Base-by-base conservation (phyloP, 164 flowering plant genomes). In the Malania oleifera region DNA sequence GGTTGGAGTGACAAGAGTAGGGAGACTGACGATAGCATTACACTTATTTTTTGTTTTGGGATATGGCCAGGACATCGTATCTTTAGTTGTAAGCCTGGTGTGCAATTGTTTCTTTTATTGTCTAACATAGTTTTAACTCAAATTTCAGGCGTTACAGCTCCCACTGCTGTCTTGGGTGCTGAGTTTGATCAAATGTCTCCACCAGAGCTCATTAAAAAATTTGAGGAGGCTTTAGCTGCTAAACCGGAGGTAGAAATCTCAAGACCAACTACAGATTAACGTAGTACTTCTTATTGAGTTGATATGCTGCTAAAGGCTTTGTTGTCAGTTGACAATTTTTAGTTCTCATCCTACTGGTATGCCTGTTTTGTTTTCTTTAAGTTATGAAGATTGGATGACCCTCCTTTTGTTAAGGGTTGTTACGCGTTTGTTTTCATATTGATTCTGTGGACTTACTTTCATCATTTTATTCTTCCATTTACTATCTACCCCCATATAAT, bases 81-180 rank as follows among this genome's bases (percentile, higher is more conserved):
- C n/a, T 39, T 14, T 7, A 2, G 43, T 43, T 8, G 29, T 52
- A 18, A 25, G 31, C 41, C 25, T 20, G 39, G 40, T 26, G 18
- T 5, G 27, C n/a, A 50, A 26, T 27, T 25, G 53, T 11, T 17
- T 52, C 23, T 29, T 17, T 4, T 5, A 6, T 8, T 18, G 7
- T 18, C n/a, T 5, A 13, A 17, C 22, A 22, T 22, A 4, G 1
- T 40, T 4, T 43, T 17, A n/a, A 18, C 5, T 18, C 18, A 12
- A 43, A 7, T 71, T 66, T 47, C 81, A 91, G 98, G 28, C 57
- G 80, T 89, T 50, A 79, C 78, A 70, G 76, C 47, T 58, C 98
- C 83, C 12, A 70, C 77, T 69, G 50, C 95, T 2, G 40, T 91
- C 19, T 60, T 91, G 31, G 98, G 87, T 58, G 98, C 91, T 41